Percentiles rank a stretch among this genome's conserved stretches.
Conservation (phyloP, 805 yeast genomes). For the Monosporozyma servazzii region DNA sequence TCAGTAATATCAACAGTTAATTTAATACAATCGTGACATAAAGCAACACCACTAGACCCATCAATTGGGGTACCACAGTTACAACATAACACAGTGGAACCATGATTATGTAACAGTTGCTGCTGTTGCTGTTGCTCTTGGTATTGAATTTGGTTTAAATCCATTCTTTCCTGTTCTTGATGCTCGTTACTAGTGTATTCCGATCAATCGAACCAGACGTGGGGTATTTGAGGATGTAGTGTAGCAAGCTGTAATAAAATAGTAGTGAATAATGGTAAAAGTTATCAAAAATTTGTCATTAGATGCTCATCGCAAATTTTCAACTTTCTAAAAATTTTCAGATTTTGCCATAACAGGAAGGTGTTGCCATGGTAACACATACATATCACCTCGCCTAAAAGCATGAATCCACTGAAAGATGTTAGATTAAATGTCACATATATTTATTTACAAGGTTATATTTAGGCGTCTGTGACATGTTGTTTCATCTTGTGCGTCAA, state of each 20-base stretch:
- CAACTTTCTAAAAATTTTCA: constrained; percentile 4
- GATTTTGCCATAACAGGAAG: neutral
- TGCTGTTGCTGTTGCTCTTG: constrained; percentile 12
- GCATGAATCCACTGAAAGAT: neutral
- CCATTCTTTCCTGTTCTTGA: constrained; percentile 10
- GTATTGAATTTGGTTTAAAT: constrained; percentile 24
- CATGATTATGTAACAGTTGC: constrained; percentile 27
- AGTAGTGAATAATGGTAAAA: neutral
- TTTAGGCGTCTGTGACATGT: constrained; percentile 5
- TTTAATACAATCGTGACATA: constrained; percentile 97
- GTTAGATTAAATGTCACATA: neutral
- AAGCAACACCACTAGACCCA: constrained; percentile 83
- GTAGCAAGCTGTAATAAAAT: neutral
- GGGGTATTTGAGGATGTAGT: neutral
- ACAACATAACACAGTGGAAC: constrained; percentile 90
- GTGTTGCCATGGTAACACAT: neutral
- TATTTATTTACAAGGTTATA: neutral
- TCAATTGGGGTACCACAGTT: constrained; percentile 99
- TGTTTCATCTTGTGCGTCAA: constrained; percentile 67
- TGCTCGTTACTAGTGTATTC: neutral
- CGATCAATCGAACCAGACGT: neutral
- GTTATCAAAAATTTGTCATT: constrained; percentile 1
- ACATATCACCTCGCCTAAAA: no score
- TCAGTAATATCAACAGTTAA: constrained; percentile 88
- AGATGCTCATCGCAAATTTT: constrained; percentile 20